Evolutionary conservation across 2,329 filamentous ascomycete genomes (phyloP).

Genomic region (Magnaporthiopsis incrustans): DNA sequence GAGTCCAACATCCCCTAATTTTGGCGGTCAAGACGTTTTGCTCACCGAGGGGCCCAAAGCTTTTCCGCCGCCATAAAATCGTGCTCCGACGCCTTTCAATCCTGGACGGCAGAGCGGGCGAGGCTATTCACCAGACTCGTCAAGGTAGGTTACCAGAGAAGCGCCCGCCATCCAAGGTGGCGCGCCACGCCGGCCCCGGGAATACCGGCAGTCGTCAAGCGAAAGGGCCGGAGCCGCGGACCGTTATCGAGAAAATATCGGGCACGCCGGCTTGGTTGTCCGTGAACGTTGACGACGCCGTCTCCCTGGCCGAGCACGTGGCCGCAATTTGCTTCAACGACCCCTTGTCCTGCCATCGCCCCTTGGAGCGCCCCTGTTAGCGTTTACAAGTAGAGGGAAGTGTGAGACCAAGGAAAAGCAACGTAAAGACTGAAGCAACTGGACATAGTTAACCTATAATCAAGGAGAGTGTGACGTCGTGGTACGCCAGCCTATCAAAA

Average conservation of each 20-base stretch:
- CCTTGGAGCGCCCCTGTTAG: conserved; percentile 20
- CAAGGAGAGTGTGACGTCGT: too few relatives aligned
- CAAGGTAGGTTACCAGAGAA: conserved; percentile 21
- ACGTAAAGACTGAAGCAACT: too few relatives aligned
- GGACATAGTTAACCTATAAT: too few relatives aligned
- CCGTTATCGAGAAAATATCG: neutral
- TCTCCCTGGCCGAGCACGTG: neutral
- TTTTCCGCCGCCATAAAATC: neutral
- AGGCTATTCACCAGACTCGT: conserved; percentile 41
- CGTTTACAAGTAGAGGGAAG: too few relatives aligned
- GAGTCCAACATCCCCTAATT: conserved; percentile 14
- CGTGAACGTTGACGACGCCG: neutral
- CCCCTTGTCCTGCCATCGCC: conserved; percentile 9
- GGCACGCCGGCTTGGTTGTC: neutral
- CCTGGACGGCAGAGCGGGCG: conserved; percentile 49
- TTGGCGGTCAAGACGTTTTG: conserved; percentile 27
- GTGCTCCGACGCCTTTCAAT: conserved; percentile 37
- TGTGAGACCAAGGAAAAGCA: too few relatives aligned
- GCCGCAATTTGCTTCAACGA: neutral
- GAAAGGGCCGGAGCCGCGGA: neutral
- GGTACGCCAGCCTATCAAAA: too few relatives aligned
- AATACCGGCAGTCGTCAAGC: neutral
- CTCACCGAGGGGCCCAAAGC: conserved; percentile 37
- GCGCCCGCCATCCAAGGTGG: neutral
- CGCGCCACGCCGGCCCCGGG: too few relatives aligned